Base-by-base conservation (phyloP, 2,329 filamentous ascomycete species). In the Emergomyces orientalis region DNA sequence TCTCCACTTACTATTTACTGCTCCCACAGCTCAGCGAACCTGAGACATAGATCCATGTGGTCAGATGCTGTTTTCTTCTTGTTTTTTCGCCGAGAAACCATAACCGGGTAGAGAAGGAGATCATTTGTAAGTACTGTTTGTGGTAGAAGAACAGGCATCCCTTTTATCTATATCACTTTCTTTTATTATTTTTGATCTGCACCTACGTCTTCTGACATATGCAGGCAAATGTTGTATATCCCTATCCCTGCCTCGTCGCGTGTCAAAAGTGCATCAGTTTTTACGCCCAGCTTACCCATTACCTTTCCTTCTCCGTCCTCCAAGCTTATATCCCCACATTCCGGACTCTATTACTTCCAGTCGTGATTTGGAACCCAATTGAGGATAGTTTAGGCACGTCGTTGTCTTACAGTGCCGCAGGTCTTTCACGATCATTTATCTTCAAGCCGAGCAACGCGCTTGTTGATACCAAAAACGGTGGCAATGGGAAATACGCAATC, bases 401-500 rank as follows among this genome's bases (percentile, higher is more conserved):
- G 22, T 43, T 43, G 37, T 47, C 17, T 8, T 45, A 27, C 54
- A 14, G 11, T 37, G 22, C 39, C 9, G 27, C 22, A 45, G 17
- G 13, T 59, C 56, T 59, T 59, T 41, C 8, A 22, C 6, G 22
- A 22, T 45, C 25, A 8, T 3, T 2, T 3, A 13, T 39, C 17
- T 25, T 27, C 25, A 59, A 32, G 41, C 6, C 19, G 14, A 39
- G 37, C 25, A 45, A n/a, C 41, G 25, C n/a, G 6, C 11, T 45
- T 32, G 19, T n/a, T 11, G 13, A 30, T 25, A 19, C 11, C n/a
- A 34, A 37, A 25, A 52, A 22, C n/a, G 13, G 27, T 51, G 45
- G 47, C 34, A 43, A 77, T 77, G 75, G 75, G 75, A 66, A 75
- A 72, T 66, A 69, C 68, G 32, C 71, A 73, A 61, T 77, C 75